phyloP scores from a whole-genome alignment of 2,329 filamentous ascomycete genomes.

The Colletotrichum sp. region DNA sequence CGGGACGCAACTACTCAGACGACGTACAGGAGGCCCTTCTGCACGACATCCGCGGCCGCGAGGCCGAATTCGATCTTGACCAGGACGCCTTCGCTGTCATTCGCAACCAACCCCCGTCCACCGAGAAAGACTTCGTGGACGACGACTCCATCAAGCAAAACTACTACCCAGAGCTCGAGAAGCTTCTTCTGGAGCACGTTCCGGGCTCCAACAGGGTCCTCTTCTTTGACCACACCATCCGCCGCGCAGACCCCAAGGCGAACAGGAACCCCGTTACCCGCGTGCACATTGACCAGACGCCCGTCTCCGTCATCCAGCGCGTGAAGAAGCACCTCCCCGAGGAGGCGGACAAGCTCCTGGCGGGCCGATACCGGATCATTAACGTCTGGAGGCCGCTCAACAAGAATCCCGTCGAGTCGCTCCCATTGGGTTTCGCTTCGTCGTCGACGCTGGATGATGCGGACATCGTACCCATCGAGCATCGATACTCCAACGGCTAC shows the following conservation, averaged over 20 bases:
- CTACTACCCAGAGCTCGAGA: slow-evolving; percentile 87
- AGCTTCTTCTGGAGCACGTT: slow-evolving; percentile 69
- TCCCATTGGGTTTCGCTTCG: slow-evolving; percentile 72
- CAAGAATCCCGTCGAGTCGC: slow-evolving; percentile 64
- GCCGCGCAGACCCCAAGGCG: slow-evolving; percentile 64
- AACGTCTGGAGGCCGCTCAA: slow-evolving; percentile 82
- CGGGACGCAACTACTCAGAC: slow-evolving; percentile 68
- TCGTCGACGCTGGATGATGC: slow-evolving; percentile 62
- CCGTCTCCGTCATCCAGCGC: slow-evolving; percentile 66
- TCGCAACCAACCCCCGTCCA: slow-evolving; percentile 58
- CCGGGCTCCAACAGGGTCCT: slow-evolving; percentile 70
- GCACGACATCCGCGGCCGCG: slow-evolving; percentile 74
- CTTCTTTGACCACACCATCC: slow-evolving; percentile 89
- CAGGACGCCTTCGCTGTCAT: slow-evolving; percentile 76
- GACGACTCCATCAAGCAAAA: slow-evolving; percentile 70
- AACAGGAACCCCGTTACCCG: slow-evolving; percentile 70
- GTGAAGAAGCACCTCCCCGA: slow-evolving; percentile 68
- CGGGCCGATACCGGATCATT: slow-evolving; percentile 78
- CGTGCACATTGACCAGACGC: slow-evolving; percentile 86
- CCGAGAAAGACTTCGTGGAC: slow-evolving; percentile 66
- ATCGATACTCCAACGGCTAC: slow-evolving; percentile 71
- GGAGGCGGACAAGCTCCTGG: slow-evolving; percentile 66
- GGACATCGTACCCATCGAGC: slow-evolving; percentile 75
- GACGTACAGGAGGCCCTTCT: slow-evolving; percentile 59
- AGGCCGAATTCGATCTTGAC: slow-evolving; percentile 70